Conservation (phyloP, 148 eudicot genomes). For the Vaccinium vitisidaea region DNA sequence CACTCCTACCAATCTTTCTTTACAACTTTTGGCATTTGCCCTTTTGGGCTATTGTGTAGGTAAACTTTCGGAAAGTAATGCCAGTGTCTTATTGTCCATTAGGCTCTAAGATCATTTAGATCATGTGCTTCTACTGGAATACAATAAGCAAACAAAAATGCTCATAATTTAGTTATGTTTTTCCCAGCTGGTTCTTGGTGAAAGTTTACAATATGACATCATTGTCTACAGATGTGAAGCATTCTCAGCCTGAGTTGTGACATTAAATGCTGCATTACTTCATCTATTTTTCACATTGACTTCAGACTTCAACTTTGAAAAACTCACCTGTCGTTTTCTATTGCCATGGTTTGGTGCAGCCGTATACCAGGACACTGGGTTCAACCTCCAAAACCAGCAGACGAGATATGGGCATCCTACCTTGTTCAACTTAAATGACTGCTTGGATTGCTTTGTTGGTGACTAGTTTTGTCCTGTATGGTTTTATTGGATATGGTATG, state of each 20-base stretch:
- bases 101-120: neutral
- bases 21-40: neutral
- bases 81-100: neutral
- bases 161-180: neutral
- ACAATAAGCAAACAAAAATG: neutral
- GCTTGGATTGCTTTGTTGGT: neutral
- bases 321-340: neutral
- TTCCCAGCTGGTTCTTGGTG: neutral
- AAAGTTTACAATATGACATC: neutral
- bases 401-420: constrained; percentile 92
- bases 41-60: neutral
- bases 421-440: constrained; percentile 49
- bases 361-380: constrained; percentile 98
- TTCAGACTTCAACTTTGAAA: neutral
- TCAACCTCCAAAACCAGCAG: constrained; percentile 86
- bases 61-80: neutral
- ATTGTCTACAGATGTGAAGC: neutral
- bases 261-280: neutral
- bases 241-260: neutral
- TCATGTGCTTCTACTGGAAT: neutral
- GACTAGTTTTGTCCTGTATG: neutral
- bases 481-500: neutral
- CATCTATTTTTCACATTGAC: neutral
- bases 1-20: neutral
- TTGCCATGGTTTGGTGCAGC: constrained; percentile 42